Conservation (phyloP, 106 monocot species). For the Narthecium ossifragum region DNA sequence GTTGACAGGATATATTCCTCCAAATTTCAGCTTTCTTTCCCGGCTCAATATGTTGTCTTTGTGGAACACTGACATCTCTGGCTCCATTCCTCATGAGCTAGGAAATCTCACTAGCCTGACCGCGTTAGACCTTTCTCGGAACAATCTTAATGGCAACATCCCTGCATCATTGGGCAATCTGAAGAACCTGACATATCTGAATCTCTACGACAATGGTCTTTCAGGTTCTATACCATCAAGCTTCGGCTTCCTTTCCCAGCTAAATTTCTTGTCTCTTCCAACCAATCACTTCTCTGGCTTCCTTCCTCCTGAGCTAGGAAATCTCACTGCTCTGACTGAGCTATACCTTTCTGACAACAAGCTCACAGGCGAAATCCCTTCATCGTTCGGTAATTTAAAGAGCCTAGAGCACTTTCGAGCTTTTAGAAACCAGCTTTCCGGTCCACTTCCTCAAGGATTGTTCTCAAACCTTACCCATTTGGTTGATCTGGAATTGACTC, state of each 20-base stretch:
- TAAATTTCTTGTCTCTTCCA: too few species aligned
- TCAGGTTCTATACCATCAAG: not conserved
- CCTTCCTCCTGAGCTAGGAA: not conserved
- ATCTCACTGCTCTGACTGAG: too few species aligned
- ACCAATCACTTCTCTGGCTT: too few species aligned
- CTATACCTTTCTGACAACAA: too few species aligned
- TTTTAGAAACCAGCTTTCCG: too few species aligned
- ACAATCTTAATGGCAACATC: slow-evolving; percentile 1
- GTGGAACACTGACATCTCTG: not conserved
- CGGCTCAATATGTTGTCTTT: too few species aligned
- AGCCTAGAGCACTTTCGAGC: not conserved
- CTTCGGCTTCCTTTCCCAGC: too few species aligned
- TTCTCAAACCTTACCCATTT: too few species aligned
- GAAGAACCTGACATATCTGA: not conserved
- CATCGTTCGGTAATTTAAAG: too few species aligned
- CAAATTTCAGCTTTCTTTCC: not conserved
- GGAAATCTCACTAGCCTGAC: not conserved
- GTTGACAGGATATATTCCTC: not conserved
- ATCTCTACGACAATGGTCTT: slow-evolving; percentile 1
- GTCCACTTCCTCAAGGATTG: too few species aligned
- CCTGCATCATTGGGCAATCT: slow-evolving; percentile 1
- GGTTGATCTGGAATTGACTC: too few species aligned
- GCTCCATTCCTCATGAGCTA: slow-evolving; percentile 3
- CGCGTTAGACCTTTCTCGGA: not conserved
- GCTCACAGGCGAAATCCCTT: too few species aligned